Evolutionary conservation across 768 basidiomycete genomes (phyloP), one percentile per base, ranked within the genome.

Genomic region (Panaeolus papilionaceus): DNA sequence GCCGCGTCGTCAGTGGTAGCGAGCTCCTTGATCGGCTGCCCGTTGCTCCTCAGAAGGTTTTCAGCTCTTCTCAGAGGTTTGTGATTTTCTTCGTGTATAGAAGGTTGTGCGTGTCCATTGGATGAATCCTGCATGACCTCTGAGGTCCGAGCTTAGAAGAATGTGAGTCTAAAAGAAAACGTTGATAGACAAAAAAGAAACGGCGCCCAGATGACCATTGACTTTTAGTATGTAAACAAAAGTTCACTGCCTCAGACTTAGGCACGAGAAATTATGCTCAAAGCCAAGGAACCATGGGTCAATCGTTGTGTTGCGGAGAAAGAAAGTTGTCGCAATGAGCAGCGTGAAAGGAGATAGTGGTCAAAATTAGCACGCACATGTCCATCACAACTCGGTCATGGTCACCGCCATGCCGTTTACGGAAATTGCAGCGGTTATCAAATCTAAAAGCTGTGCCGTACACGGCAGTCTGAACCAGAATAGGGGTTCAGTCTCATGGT

Each of bases 61-160:
- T 76, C 76, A 1, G 83, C 83, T n/a, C 84, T 77, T 62, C 75
- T 79, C 4, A 85, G 71, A 38, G 75, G 54, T 58, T 58, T 28
- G 1, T 58, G 14, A 33, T 14, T 16, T 9, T 14, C 9, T 33
- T 28, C 4, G 16, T 14, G 2, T 37, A 16, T 16, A 28, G 26
- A 2, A 28, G 3, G 12, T 58, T 28, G 9, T 33, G n/a, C 33
- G 33, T 14, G 26, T 58, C 28, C 54, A 33, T 58, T 58, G 28
- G 54, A 12, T 14, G 54, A 58, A 28, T 58, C 54, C 54, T 58
- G 26, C 54, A 58, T 58, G 12, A 12, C 54, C 54, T 16, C 26
- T 58, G 28, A 58, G 54, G 33, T 58, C 54, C 12, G 28, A 58
- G 16, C 54, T 16, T 58, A 33, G 12, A 33, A 4, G 14, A 37